phyloP scores from a whole-genome alignment of 2,329 filamentous ascomycete species.

The Boeremia lycopersici region DNA sequence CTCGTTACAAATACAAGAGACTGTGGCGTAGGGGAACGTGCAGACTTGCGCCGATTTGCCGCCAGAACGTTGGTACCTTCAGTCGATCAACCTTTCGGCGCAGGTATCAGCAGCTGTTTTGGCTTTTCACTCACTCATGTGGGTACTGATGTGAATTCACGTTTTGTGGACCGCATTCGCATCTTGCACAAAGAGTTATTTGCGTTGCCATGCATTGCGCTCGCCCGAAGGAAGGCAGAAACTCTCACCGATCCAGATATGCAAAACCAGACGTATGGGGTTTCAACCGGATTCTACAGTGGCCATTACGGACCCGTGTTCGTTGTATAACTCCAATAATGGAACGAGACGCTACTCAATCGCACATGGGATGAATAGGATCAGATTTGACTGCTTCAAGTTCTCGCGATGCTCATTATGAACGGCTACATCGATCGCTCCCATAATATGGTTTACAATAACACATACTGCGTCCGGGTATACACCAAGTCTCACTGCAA shows the following conservation, averaged over 20 bases:
- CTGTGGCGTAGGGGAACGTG: too few species aligned
- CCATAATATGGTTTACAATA: conserved; percentile 60
- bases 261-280: too few species aligned
- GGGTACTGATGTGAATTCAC: conserved; percentile 48
- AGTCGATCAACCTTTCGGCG: too few species aligned
- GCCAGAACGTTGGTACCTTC: too few species aligned
- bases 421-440: conserved; percentile 62
- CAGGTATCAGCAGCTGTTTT: too few species aligned
- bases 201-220: neutral
- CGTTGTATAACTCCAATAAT: conserved; percentile 57
- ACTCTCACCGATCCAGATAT: conserved; percentile 44
- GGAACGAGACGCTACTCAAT: conserved; percentile 57
- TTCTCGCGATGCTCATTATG: conserved; percentile 62
- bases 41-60: too few species aligned
- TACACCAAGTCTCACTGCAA: conserved; percentile 57
- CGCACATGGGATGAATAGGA: conserved; percentile 29
- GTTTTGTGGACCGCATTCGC: conserved; percentile 47
- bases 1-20: too few species aligned
- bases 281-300: conserved; percentile 57
- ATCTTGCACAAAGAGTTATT: conserved; percentile 54
- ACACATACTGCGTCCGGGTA: conserved; percentile 62
- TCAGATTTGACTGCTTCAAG: conserved; percentile 45
- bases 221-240: too few species aligned
- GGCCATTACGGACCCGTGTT: conserved; percentile 62
- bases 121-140: conserved; percentile 44